Percentiles rank a stretch among this genome's conserved stretches.
These are phyloP conservation scores for Verticillium tricorpus DNA, from an alignment of 2,329 filamentous ascomycete genomes.

Conservation along the genomic window DNA sequence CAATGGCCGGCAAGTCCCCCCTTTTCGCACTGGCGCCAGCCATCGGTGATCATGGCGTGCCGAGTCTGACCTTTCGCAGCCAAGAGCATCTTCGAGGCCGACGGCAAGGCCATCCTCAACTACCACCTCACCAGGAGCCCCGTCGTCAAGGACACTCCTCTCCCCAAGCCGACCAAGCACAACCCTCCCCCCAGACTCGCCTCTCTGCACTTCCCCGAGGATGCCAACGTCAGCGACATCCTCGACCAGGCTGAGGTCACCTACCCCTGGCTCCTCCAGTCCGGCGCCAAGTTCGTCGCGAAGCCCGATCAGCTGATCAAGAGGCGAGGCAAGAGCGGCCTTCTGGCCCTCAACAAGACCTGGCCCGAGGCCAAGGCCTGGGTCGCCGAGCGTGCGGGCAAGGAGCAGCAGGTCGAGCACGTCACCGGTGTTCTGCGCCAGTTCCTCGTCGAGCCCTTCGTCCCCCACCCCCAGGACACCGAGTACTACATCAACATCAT, in stretches of 20 bases:
- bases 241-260: conserved; percentile 94
- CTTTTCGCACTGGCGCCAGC: background rate
- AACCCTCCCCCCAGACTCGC: conserved; percentile 89
- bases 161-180: conserved; percentile 78
- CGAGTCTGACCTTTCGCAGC: conserved; percentile 61
- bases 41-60: background rate
- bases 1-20: conserved; percentile 29
- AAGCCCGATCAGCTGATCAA: conserved; percentile 99
- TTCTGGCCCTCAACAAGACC: conserved; percentile 93
- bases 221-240: conserved; percentile 74
- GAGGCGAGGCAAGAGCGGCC: conserved; percentile 97
- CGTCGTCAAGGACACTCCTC: conserved; percentile 96
- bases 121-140: conserved; percentile 98
- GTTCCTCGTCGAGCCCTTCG: conserved; percentile 98
- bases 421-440: conserved; percentile 83
- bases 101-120: conserved; percentile 99
- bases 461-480: conserved; percentile 89
- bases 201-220: conserved; percentile 88
- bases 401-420: conserved; percentile 89
- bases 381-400: conserved; percentile 88
- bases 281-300: conserved; percentile 88
- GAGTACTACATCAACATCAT: conserved; percentile 99
- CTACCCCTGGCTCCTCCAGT: conserved; percentile 89
- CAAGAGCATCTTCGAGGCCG: conserved; percentile 97
- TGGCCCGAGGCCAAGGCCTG: conserved; percentile 93